Conservation (phyloP, 225 moss, liverwort and hornwort genomes). For the Takakia lepidozioides region DNA sequence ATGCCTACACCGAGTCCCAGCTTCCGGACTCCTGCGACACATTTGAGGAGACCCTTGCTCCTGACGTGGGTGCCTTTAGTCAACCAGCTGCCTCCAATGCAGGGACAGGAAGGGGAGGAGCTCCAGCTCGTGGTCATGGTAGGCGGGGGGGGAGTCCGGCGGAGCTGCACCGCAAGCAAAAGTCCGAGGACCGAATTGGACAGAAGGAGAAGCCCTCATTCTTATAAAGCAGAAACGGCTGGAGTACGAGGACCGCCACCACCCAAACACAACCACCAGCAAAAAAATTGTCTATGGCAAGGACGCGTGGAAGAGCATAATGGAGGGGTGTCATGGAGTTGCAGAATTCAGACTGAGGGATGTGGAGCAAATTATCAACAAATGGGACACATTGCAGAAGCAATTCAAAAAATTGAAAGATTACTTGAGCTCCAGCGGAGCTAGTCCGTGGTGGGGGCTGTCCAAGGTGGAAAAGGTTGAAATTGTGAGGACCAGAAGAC, state of each 20-base stretch:
- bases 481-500: background rate
- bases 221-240: background rate
- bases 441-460: background rate
- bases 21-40: too few relatives aligned
- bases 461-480: background rate
- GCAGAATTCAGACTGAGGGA: background rate
- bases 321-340: background rate
- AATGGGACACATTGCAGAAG: too few relatives aligned
- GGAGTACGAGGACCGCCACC: background rate
- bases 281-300: slow-evolving; percentile 3
- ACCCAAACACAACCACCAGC: too few relatives aligned
- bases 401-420: slow-evolving; percentile 1
- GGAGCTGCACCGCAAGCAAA: too few relatives aligned
- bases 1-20: too few relatives aligned
- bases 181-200: background rate
- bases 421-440: background rate
- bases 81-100: too few relatives aligned
- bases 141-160: too few relatives aligned
- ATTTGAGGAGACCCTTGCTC: too few relatives aligned
- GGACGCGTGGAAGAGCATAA: background rate
- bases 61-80: too few relatives aligned
- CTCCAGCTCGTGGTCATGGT: too few relatives aligned
- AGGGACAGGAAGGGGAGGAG: too few relatives aligned
- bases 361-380: too few relatives aligned
- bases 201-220: background rate